A percentile compares a stretch with the other conserved stretches of the same genome.
These are phyloP conservation scores for Agaricus bisporus DNA, from an alignment of 768 basidiomycete genomes.

Conservation along the genomic window DNA sequence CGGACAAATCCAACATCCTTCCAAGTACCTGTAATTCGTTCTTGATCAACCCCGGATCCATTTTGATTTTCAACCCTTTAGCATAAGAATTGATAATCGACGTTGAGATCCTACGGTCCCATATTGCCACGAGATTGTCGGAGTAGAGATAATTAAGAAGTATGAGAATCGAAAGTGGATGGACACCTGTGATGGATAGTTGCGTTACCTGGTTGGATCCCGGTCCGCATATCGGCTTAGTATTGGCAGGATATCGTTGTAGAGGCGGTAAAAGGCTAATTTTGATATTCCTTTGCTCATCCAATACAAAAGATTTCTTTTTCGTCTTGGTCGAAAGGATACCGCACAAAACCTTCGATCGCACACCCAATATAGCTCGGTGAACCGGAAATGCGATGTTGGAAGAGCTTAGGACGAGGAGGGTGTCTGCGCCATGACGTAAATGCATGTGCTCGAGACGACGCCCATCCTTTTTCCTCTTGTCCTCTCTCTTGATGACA, in stretches of 20 bases:
- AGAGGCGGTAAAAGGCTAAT: conserved; percentile 10
- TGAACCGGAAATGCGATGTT: conserved; percentile 55
- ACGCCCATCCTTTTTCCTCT: conserved; percentile 13
- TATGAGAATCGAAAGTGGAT: conserved; percentile 64
- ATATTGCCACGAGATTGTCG: conserved; percentile 75
- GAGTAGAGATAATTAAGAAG: conserved; percentile 85
- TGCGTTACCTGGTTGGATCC: conserved; percentile 20
- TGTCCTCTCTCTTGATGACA: conserved; percentile 23
- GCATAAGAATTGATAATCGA: conserved; percentile 41
- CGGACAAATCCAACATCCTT: conserved; percentile 48
- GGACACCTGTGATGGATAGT: conserved; percentile 47
- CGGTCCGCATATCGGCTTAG: conserved; percentile 17
- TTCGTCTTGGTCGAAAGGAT: conserved; percentile 25
- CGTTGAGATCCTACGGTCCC: conserved; percentile 65
- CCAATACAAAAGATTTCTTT: conserved; percentile 2
- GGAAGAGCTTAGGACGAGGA: conserved; percentile 35
- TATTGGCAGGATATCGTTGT: conserved; percentile 9
- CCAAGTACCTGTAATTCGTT: conserved; percentile 58
- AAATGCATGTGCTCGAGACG: conserved; percentile 17
- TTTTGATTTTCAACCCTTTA: conserved; percentile 30
- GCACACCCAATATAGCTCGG: conserved; percentile 55
- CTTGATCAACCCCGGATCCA: conserved; percentile 46
- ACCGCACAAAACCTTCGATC: conserved; percentile 40
- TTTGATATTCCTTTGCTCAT: conserved; percentile 12
- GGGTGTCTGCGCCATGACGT: conserved; percentile 58